Percentiles rank a stretch among this genome's conserved stretches.
Conservation (phyloP, 306 rosid genomes). For the Trifolium fragiferum region DNA sequence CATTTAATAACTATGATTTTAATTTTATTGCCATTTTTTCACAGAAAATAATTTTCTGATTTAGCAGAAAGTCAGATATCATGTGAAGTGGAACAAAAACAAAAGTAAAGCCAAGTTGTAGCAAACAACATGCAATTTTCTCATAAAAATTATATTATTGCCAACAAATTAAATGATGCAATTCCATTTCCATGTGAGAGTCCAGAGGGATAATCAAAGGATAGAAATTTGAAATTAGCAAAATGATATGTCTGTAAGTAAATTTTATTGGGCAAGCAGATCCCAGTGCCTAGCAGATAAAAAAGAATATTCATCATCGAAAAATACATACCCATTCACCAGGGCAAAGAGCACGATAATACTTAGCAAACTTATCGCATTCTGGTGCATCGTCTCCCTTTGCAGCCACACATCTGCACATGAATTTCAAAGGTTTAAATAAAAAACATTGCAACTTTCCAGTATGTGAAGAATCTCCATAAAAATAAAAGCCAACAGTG, state of each 20-base stretch:
- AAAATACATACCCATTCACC: conserved; percentile 91
- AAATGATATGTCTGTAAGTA: conserved; percentile 6
- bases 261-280: conserved; percentile 19
- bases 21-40: neutral
- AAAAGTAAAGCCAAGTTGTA: neutral
- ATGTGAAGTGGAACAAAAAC: neutral
- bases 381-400: conserved; percentile 90
- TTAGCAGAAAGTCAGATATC: neutral
- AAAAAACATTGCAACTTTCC: conserved; percentile 12
- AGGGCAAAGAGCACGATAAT: conserved; percentile 94
- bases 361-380: conserved; percentile 86
- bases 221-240: conserved; percentile 13
- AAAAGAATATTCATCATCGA: conserved; percentile 14
- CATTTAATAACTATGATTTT: neutral
- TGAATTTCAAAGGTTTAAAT: conserved; percentile 25
- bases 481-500: conserved; percentile 25
- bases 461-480: conserved; percentile 18
- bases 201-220: neutral
- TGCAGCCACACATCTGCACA: conserved; percentile 78
- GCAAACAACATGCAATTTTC: conserved; percentile 2
- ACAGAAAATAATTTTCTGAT: neutral
- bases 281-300: conserved; percentile 19
- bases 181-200: conserved; percentile 6
- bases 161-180: conserved; percentile 1
- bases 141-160: conserved; percentile 12